Evolutionary conservation across 306 rosid genomes (phyloP), one percentile per base, ranked within the genome.

Genomic region (Prunus armeniaca): DNA sequence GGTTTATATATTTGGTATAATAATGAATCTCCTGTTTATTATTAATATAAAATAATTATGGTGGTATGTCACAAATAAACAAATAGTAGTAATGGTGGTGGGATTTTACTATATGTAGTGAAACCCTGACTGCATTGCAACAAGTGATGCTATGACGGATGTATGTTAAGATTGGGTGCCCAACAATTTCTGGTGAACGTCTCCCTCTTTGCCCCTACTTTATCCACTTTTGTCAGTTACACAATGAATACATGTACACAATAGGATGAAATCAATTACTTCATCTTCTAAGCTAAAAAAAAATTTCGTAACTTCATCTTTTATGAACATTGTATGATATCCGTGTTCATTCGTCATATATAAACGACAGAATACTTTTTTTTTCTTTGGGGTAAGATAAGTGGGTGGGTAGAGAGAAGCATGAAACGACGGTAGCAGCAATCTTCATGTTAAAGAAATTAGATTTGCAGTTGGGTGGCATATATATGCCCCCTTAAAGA

Each of bases 361-460:
- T 2, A 67, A 15, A 8, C 13, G 9, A 19, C 12, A 13, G 3
- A 12, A 24, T 43, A 22, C 17, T 38, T 1, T 12, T 20, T 24
- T 24, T 15, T 38, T n/a, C 12, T 13, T 5, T 27, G 2, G 15
- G 24, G 25, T 6, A 4, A 27, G 24, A 9, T 2, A 5, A 56
- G 27, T 19, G 10, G 43, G 45, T 69, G 45, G 43, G 18, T 69
- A 4, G 34, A 45, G 6, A 12, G 5, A 28, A 51, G 49, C 49
- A 32, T 71, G 34, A 38, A 56, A 34, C 46, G 34, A 72, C 56
- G 28, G 20, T 45, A 51, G 68, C 27, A 60, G 41, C 41, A 34
- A 58, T 43, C 77, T 73, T 73, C 77, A 10, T 73, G 77, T 73
- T 43, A 73, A 58, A 73, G 67, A 41, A 24, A 43, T 58, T 73